phyloP scores from a whole-genome alignment of 352 stramenopile species.

The Globisporangium nodosum region DNA sequence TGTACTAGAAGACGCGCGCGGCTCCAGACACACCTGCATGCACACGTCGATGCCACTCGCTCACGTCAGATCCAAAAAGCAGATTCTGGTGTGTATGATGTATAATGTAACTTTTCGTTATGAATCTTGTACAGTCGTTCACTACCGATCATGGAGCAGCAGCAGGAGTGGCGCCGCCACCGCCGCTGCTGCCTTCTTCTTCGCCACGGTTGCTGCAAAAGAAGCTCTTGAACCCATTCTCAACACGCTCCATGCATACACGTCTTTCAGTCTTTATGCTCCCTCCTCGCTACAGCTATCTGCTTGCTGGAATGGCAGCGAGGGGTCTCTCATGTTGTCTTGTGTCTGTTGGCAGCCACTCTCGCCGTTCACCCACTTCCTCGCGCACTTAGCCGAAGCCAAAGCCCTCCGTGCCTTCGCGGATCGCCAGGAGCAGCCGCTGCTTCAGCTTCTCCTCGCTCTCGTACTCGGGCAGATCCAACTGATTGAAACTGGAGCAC shows the following conservation, averaged over 20 bases:
- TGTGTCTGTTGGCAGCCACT: no score
- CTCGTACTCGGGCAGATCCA: constrained; percentile 98
- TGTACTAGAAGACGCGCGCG: constrained; percentile 21
- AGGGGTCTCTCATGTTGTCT: no score
- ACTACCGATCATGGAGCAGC: constrained; percentile 4
- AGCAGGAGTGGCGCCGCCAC: constrained; percentile 14
- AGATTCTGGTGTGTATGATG: not conserved
- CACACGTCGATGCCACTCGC: not conserved
- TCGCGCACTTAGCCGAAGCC: constrained; percentile 90
- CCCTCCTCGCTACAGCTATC: no score
- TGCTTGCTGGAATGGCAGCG: no score
- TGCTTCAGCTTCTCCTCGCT: constrained; percentile 97
- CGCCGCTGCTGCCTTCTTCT: not conserved
- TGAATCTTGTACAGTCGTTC: constrained; percentile 2
- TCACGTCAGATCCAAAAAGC: no score
- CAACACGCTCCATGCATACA: no score
- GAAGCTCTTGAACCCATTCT: no score
- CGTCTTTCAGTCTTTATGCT: no score
- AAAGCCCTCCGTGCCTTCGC: constrained; percentile 97
- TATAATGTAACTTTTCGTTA: not conserved
- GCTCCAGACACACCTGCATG: not conserved
- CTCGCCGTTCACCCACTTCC: no score
- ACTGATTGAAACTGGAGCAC: constrained; percentile 93
- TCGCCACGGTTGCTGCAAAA: no score
- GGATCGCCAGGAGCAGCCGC: constrained; percentile 96